These are phyloP conservation scores for Aschersonia sp. DNA, from an alignment of 2,329 filamentous ascomycete genomes.

Conservation along the genomic window DNA sequence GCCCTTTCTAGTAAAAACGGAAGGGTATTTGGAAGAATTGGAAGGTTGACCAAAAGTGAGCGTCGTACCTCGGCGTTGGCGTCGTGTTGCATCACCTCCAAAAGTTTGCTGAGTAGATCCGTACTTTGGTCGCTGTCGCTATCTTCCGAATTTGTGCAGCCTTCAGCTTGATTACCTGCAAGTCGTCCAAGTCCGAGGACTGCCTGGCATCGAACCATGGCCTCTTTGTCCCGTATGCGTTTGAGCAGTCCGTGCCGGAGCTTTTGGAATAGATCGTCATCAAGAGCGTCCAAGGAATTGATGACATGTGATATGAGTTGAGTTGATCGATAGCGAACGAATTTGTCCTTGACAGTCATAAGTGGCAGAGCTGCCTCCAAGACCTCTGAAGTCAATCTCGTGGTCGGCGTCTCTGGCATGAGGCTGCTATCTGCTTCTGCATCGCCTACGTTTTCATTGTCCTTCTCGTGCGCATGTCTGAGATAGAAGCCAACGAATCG, in stretches of 20 bases:
- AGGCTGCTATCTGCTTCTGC: slow-evolving; percentile 54
- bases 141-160: slow-evolving; percentile 53
- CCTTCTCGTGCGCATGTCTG: slow-evolving; percentile 54
- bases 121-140: slow-evolving; percentile 48
- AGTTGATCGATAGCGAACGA: slow-evolving; percentile 75
- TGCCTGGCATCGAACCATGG: slow-evolving; percentile 81
- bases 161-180: slow-evolving; percentile 62
- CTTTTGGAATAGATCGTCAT: slow-evolving; percentile 79
- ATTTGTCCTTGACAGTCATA: slow-evolving; percentile 81
- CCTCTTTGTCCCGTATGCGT: slow-evolving; percentile 84
- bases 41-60: slow-evolving; percentile 79
- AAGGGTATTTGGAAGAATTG: slow-evolving; percentile 66
- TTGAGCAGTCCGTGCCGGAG: slow-evolving; percentile 68
- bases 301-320: slow-evolving; percentile 85
- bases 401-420: slow-evolving; percentile 71
- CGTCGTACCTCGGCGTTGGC: slow-evolving; percentile 85
- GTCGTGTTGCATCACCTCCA: slow-evolving; percentile 85
- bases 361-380: slow-evolving; percentile 61
- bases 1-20: slow-evolving; percentile 83
- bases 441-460: slow-evolving; percentile 51
- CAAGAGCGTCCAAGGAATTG: slow-evolving; percentile 82
- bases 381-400: slow-evolving; percentile 60
- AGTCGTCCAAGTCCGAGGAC: slow-evolving; percentile 79
- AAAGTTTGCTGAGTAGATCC: slow-evolving; percentile 65
- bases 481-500: slow-evolving; percentile 82